Percentiles rank a stretch among this genome's conserved stretches.
phyloP scores from a whole-genome alignment of 2,329 filamentous ascomycete species.

The Dryadomyces quercus-mongolicae region DNA sequence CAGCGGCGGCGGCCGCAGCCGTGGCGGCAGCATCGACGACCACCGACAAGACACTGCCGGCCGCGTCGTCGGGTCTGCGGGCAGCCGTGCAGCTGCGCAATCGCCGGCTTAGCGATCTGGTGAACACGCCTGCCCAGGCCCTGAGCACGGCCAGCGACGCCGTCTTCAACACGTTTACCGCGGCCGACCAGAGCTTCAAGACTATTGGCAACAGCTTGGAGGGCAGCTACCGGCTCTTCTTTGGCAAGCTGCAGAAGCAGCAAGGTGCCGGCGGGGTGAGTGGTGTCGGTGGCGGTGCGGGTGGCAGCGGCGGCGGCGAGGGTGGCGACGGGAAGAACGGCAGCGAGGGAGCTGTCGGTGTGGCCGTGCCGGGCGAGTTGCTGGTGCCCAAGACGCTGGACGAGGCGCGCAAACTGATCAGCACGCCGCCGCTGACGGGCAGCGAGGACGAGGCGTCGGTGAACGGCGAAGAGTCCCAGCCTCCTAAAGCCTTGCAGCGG shows the following conservation, averaged over 20 bases:
- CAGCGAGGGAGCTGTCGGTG: neutral
- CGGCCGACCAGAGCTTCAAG: slow-evolving; percentile 84
- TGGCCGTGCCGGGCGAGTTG: slow-evolving; percentile 21
- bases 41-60: neutral
- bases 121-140: slow-evolving; percentile 72
- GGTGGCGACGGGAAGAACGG: neutral
- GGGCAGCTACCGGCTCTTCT: slow-evolving; percentile 85
- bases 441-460: slow-evolving; percentile 45
- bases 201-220: slow-evolving; percentile 84
- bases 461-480: slow-evolving; percentile 38
- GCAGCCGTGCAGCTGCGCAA: slow-evolving; percentile 46
- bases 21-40: no score
- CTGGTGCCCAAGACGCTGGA: slow-evolving; percentile 80
- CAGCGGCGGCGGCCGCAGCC: slow-evolving; percentile 21
- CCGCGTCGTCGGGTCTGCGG: slow-evolving; percentile 22
- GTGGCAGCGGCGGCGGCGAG: neutral
- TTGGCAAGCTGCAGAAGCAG: slow-evolving; percentile 46
- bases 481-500: neutral
- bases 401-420: slow-evolving; percentile 81
- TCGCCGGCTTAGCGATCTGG: slow-evolving; percentile 70
- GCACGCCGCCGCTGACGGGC: slow-evolving; percentile 51
- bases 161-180: slow-evolving; percentile 73
- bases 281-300: no score
- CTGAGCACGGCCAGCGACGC: slow-evolving; percentile 75
- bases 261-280: slow-evolving; percentile 38